A percentile compares a stretch with the other conserved stretches of the same genome.
Conservation (phyloP, 768 basidiomycete genomes). For the Macrolepiota fuliginosa region DNA sequence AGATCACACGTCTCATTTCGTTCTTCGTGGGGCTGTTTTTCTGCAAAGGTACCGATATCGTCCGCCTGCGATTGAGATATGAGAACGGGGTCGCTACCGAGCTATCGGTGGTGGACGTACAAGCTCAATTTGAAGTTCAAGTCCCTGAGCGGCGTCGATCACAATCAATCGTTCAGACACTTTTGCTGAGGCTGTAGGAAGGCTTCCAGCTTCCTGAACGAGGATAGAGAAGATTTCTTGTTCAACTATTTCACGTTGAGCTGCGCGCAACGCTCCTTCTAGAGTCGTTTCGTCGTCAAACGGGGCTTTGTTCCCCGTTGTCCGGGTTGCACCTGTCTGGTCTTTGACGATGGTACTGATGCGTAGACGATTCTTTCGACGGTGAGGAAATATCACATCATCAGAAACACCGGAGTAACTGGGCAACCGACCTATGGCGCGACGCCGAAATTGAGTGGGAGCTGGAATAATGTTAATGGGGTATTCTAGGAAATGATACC, state of each 20-base stretch:
- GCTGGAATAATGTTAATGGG: conserved; percentile 39
- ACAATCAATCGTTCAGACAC: conserved; percentile 78
- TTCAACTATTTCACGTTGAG: conserved; percentile 74
- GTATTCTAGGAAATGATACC: not conserved
- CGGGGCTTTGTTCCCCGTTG: conserved; percentile 33
- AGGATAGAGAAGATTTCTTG: conserved; percentile 77
- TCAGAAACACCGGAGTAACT: conserved; percentile 40
- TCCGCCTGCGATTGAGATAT: conserved; percentile 3
- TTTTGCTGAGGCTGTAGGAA: conserved; percentile 73
- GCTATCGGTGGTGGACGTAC: conserved; percentile 36
- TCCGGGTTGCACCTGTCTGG: conserved; percentile 24
- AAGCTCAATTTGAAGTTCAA: conserved; percentile 71
- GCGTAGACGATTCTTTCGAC: conserved; percentile 60
- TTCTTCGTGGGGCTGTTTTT: not conserved
- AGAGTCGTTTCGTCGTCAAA: conserved; percentile 33
- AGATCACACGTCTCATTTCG: conserved; percentile 51
- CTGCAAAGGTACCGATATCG: not conserved
- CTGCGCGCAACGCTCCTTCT: conserved; percentile 50
- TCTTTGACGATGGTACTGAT: conserved; percentile 36
- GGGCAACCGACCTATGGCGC: conserved; percentile 69
- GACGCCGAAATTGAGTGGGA: conserved; percentile 56
- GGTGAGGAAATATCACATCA: conserved; percentile 58
- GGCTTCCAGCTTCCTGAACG: conserved; percentile 71
- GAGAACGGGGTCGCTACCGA: not conserved
- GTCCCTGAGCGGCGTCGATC: conserved; percentile 71